Evolutionary conservation across 345 rosid genomes (phyloP).

Genomic region (Acer saccharum): DNA sequence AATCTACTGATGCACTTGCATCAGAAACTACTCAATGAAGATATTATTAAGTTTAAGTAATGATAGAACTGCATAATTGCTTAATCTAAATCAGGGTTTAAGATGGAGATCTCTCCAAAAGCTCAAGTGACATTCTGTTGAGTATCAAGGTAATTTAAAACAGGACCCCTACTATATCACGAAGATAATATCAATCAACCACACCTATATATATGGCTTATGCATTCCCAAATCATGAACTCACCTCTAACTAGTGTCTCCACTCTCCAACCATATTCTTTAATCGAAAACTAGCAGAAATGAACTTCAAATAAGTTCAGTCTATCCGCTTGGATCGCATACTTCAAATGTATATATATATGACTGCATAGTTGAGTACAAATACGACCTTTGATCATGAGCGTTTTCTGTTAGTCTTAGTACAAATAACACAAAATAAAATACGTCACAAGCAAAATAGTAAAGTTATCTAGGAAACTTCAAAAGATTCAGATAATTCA

Average conservation of each 20-base stretch:
- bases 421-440: not conserved
- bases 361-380: not conserved
- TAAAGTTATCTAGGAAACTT: not conserved
- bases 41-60: not conserved
- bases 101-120: not conserved
- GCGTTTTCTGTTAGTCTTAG: not conserved
- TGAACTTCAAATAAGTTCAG: not conserved
- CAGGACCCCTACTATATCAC: not conserved
- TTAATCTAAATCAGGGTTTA: not conserved
- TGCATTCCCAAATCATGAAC: conserved; percentile 2
- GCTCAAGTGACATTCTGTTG: not conserved
- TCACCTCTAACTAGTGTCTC: conserved; percentile 7
- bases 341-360: not conserved
- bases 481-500: conserved; percentile 24
- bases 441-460: conserved; percentile 9
- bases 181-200: not conserved
- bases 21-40: not conserved
- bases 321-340: not conserved
- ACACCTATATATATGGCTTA: not conserved
- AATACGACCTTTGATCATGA: not conserved
- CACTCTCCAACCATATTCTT: not conserved
- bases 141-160: not conserved
- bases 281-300: not conserved
- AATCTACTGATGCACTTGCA: not conserved
- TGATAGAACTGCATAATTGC: not conserved